Evolutionary conservation across 768 basidiomycete species (phyloP).

Genomic region (Xerocomellus chrysenteron): DNA sequence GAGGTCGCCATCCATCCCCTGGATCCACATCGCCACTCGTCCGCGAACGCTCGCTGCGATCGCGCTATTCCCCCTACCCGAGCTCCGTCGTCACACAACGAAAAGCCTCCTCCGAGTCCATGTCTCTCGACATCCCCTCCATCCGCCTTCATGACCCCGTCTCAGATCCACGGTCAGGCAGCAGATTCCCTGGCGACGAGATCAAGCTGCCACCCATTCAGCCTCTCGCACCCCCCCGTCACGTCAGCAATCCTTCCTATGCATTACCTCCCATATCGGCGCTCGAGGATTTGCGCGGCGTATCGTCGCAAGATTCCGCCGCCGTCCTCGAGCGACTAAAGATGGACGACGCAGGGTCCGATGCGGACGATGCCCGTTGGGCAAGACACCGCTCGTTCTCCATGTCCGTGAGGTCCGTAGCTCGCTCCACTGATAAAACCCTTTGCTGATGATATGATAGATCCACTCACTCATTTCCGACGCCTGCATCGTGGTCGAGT

Average conservation of each 20-base stretch:
- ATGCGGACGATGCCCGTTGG: conserved; percentile 31
- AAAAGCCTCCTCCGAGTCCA: conserved; percentile 27
- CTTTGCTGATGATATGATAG: conserved; percentile 12
- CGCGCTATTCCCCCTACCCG: conserved; percentile 50
- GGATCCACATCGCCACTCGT: conserved; percentile 24
- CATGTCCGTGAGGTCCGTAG: conserved; percentile 35
- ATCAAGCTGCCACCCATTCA: conserved; percentile 45
- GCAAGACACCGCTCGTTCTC: conserved; percentile 46
- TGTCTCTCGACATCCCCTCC: conserved; percentile 37
- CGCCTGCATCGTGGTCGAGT: conserved; percentile 27
- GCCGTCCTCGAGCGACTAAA: conserved; percentile 66
- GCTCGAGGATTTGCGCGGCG: conserved; percentile 59
- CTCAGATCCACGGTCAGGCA: conserved; percentile 25
- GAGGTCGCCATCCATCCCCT: conserved; percentile 28
- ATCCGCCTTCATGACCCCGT: conserved; percentile 33
- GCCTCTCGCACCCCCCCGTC: conserved; percentile 30
- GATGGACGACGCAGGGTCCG: conserved; percentile 44
- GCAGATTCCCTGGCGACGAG: conserved; percentile 32
- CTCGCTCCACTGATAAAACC: not conserved
- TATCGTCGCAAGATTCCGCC: conserved; percentile 53
- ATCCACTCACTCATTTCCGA: conserved; percentile 16
- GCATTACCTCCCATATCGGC: conserved; percentile 69
- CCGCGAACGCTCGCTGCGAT: conserved; percentile 23
- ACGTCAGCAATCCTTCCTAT: conserved; percentile 40
- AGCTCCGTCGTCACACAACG: conserved; percentile 24